Conservation (phyloP, 2,329 filamentous ascomycete genomes). For the Colletotrichum sp. region DNA sequence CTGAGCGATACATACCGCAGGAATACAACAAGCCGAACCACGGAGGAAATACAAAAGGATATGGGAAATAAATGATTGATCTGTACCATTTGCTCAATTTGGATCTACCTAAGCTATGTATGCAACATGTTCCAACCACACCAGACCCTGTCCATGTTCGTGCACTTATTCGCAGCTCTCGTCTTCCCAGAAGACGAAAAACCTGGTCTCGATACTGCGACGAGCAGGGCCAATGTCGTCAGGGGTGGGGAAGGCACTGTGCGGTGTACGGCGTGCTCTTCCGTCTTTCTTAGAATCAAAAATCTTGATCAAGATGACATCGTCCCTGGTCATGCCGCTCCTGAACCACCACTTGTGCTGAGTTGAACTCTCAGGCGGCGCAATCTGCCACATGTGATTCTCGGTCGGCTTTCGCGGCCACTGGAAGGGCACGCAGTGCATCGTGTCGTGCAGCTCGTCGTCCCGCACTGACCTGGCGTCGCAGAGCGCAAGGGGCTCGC, state of each 20-base stretch:
- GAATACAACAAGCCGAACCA: too few species aligned
- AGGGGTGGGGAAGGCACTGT: constrained; percentile 81
- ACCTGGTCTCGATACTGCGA: background rate
- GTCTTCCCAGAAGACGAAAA: constrained; percentile 5
- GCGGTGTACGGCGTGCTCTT: constrained; percentile 65
- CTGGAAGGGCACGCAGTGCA: constrained; percentile 8
- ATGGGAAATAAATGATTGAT: background rate
- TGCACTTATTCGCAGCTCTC: background rate
- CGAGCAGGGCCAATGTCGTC: constrained; percentile 53
- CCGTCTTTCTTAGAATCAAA: constrained; percentile 58
- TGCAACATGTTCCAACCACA: background rate
- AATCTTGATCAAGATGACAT: constrained; percentile 65
- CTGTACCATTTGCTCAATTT: background rate
- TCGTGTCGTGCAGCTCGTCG: constrained; percentile 32
- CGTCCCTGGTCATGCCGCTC: constrained; percentile 52
- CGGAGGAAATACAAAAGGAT: too few species aligned
- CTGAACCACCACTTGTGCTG: constrained; percentile 58
- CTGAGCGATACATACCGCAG: too few species aligned
- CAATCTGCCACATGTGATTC: constrained; percentile 40
- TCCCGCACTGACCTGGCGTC: constrained; percentile 40
- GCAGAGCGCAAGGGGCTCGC: constrained; percentile 44
- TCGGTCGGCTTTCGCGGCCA: constrained; percentile 32
- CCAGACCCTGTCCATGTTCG: constrained; percentile 25
- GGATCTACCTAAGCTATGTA: background rate
- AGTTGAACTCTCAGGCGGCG: constrained; percentile 17